Percentiles rank a stretch among this genome's conserved stretches.
Conservation (phyloP, 176 grass and related monocot genomes). For the Triticum timopheevii region DNA sequence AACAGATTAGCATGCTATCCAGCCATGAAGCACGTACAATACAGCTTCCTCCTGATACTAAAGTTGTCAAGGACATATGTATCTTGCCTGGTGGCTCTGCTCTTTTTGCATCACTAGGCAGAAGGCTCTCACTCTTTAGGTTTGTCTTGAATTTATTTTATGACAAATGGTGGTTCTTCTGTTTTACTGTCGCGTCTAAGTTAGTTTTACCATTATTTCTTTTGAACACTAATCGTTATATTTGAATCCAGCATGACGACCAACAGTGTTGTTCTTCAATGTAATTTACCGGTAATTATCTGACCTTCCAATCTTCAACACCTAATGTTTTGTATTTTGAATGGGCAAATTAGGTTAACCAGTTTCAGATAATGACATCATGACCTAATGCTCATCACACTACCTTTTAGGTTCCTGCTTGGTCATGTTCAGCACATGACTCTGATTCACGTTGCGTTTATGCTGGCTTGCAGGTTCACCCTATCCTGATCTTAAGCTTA, state of each 20-base stretch:
- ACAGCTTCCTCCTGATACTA: conserved; percentile 66
- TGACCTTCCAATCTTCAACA: conserved; percentile 6
- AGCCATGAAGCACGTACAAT: conserved; percentile 37
- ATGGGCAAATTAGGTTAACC: neutral
- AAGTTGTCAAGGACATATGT: conserved; percentile 70
- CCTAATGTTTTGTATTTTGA: neutral
- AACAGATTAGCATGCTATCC: conserved; percentile 70
- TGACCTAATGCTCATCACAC: neutral
- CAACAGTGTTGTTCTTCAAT: conserved; percentile 60
- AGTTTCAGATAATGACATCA: neutral
- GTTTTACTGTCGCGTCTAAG: neutral
- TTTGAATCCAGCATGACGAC: conserved; percentile 61
- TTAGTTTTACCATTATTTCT: conserved; percentile 9
- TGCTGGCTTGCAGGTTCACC: conserved; percentile 81
- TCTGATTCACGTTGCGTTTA: conserved; percentile 45
- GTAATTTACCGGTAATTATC: conserved; percentile 79
- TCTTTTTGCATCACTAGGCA: conserved; percentile 74
- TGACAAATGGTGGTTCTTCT: neutral
- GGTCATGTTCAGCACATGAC: conserved; percentile 66
- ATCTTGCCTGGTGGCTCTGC: conserved; percentile 59
- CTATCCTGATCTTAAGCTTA: neutral
- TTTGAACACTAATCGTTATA: conserved; percentile 27
- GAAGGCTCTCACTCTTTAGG: conserved; percentile 75
- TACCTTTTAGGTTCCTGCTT: conserved; percentile 63
- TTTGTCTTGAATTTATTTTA: conserved; percentile 37